Conservation (phyloP, 208 protist species). For the Leishmania major region DNA sequence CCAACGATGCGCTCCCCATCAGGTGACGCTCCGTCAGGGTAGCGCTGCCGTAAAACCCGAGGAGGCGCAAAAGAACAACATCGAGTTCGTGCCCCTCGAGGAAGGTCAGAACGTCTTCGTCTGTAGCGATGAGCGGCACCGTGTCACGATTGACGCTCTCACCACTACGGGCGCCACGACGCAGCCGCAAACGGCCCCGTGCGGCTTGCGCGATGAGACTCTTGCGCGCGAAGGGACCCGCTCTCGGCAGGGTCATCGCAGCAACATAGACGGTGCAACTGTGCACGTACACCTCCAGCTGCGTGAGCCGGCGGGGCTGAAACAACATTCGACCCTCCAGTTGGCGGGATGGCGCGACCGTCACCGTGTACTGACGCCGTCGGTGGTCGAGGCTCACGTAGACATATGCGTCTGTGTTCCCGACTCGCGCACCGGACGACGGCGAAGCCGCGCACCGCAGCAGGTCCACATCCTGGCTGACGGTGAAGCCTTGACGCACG, state of each 20-base stretch:
- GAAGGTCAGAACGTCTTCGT: slow-evolving; percentile 21
- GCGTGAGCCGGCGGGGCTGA: slow-evolving; percentile 28
- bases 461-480: slow-evolving; percentile 23
- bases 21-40: slow-evolving; percentile 57
- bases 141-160: slow-evolving; percentile 2
- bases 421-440: slow-evolving; percentile 19
- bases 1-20: slow-evolving; percentile 47
- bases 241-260: slow-evolving; percentile 18
- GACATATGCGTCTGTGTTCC: slow-evolving; percentile 29
- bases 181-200: slow-evolving; percentile 21
- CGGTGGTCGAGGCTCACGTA: slow-evolving; percentile 25
- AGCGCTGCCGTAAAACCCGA: slow-evolving; percentile 41
- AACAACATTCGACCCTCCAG: slow-evolving; percentile 33
- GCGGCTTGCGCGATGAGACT: slow-evolving; percentile 21
- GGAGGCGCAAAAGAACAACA: slow-evolving; percentile 49
- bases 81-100: slow-evolving; percentile 51
- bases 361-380: slow-evolving; percentile 28
- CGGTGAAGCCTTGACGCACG: slow-evolving; percentile 15
- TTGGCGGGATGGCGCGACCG: slow-evolving; percentile 29
- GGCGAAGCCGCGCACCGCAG: slow-evolving; percentile 21
- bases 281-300: slow-evolving; percentile 32
- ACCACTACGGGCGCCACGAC: background rate
- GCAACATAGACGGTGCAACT: slow-evolving; percentile 30
- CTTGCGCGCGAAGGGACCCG: slow-evolving; percentile 7
- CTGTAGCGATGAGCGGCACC: slow-evolving; percentile 12